Percentiles rank a stretch among this genome's conserved stretches.
Conservation (phyloP, 2,329 filamentous ascomycete genomes). For the Sporothrix euskadiensis region DNA sequence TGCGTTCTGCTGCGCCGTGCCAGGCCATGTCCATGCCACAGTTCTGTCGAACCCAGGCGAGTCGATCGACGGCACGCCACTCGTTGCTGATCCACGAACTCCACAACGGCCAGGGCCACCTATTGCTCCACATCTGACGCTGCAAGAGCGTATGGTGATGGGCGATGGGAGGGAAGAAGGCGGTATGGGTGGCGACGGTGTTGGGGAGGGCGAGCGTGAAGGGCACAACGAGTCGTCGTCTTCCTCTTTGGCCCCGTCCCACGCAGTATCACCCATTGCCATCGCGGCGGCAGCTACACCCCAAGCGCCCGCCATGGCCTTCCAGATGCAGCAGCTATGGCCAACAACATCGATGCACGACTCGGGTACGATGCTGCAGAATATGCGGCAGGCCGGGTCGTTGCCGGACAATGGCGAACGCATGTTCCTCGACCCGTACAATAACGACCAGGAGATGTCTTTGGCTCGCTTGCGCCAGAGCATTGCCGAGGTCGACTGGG, state of each 20-base stretch:
- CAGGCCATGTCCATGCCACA: constrained; percentile 81
- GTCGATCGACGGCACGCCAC: constrained; percentile 57
- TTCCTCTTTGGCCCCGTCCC: background rate
- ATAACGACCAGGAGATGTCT: constrained; percentile 66
- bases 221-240: background rate
- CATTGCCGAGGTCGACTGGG: constrained; percentile 53
- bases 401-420: constrained; percentile 42
- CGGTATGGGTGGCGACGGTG: background rate
- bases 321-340: constrained; percentile 9
- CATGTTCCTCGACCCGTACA: constrained; percentile 86
- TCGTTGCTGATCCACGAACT: constrained; percentile 43
- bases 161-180: background rate
- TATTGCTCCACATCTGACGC: background rate
- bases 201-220: background rate
- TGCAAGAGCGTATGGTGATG: background rate
- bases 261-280: background rate
- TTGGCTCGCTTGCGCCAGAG: constrained; percentile 58
- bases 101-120: constrained; percentile 1
- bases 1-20: constrained; percentile 77
- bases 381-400: background rate
- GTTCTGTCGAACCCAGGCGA: constrained; percentile 63
- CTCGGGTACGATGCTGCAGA: background rate
- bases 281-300: background rate
- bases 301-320: background rate
- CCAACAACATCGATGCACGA: background rate